Evolutionary conservation across 495 filamentous ascomycete genomes (phyloP).

Genomic region (Immersiella caudata): DNA sequence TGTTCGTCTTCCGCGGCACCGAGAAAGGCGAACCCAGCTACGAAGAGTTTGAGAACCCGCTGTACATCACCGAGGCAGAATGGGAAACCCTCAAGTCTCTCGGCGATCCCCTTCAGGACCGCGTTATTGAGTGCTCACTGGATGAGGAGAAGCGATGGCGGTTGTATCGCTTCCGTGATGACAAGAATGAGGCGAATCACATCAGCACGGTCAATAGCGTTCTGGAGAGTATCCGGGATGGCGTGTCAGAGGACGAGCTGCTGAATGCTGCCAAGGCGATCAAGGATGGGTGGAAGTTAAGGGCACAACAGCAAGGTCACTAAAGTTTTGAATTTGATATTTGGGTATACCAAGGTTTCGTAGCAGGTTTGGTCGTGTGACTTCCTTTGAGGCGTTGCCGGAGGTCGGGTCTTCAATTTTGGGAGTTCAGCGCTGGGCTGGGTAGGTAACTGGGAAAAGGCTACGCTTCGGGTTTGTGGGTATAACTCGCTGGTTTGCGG

Average conservation of each 20-base stretch:
- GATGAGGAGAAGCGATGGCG: slow-evolving; percentile 76
- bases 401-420: not conserved
- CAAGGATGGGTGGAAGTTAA: slow-evolving; percentile 70
- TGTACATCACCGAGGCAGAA: slow-evolving; percentile 72
- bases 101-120: slow-evolving; percentile 71
- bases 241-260: slow-evolving; percentile 57
- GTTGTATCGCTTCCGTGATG: slow-evolving; percentile 83
- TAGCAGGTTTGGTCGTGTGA: not conserved
- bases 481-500: too few species aligned
- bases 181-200: slow-evolving; percentile 91
- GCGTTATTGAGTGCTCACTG: slow-evolving; percentile 85
- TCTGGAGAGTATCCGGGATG: slow-evolving; percentile 80
- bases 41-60: slow-evolving; percentile 57
- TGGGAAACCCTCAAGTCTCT: slow-evolving; percentile 81
- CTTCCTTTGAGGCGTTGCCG: too few species aligned
- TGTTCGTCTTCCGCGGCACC: slow-evolving; percentile 49
- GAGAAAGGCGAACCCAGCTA: slow-evolving; percentile 59
- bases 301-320: slow-evolving; percentile 32
- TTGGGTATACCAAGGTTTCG: not conserved
- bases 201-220: slow-evolving; percentile 78
- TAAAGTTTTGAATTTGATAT: not conserved
- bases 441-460: not conserved
- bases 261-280: slow-evolving; percentile 64
- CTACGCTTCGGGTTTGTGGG: too few species aligned
- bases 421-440: not conserved